Evolutionary conservation across 1,284 basidiomycete genomes (phyloP).

Genomic region (Agroathelia rolfsii): DNA sequence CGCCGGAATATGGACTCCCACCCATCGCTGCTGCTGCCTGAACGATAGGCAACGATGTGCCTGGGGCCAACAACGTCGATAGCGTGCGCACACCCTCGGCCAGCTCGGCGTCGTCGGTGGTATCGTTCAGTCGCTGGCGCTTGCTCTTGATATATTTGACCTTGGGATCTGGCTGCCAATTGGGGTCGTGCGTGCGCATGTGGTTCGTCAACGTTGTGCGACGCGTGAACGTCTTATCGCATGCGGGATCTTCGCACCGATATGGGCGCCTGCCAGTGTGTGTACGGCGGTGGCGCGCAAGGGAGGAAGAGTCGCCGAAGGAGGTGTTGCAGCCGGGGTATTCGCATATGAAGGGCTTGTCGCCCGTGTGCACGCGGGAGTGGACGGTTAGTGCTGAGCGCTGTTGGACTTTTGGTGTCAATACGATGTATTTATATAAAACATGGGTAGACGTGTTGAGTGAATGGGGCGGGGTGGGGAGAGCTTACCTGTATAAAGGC

Average conservation of each 20-base stretch:
- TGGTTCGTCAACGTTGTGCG: conserved; percentile 72
- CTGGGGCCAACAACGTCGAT: no score
- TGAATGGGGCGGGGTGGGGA: no score
- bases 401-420: conserved; percentile 26
- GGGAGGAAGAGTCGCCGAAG: conserved; percentile 81
- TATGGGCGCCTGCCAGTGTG: conserved; percentile 79
- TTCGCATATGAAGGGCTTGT: conserved; percentile 82
- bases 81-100: conserved; percentile 64
- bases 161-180: conserved; percentile 72
- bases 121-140: conserved; percentile 43
- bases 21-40: no score
- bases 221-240: conserved; percentile 79
- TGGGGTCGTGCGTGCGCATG: conserved; percentile 75
- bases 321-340: conserved; percentile 76
- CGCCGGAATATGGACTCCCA: conserved; percentile 17
- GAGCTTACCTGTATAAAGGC: conserved; percentile 71
- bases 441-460: no score
- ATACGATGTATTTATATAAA: conserved; percentile 8
- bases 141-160: conserved; percentile 72
- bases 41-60: no score
- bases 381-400: conserved; percentile 82
- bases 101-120: conserved; percentile 40
- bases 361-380: conserved; percentile 78
- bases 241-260: conserved; percentile 68
- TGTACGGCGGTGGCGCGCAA: conserved; percentile 80